A percentile compares a stretch with the other conserved stretches of the same genome.
Conservation (phyloP, 2,329 filamentous ascomycete genomes). For the Fonsecaea nubica region DNA sequence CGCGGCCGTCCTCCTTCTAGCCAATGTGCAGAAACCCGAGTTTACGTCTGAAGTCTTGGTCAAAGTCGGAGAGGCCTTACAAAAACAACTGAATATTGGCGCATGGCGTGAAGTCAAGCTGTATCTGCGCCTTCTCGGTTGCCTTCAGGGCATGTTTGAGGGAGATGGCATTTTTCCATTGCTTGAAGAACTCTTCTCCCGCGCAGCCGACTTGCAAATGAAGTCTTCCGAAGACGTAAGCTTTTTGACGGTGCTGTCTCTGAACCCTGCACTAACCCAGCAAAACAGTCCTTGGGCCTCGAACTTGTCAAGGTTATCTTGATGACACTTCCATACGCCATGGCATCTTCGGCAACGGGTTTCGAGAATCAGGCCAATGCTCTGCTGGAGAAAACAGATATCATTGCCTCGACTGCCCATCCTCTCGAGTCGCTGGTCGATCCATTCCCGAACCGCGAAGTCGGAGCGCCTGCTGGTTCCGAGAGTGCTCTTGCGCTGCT, state of each 20-base stretch:
- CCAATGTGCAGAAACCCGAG: conserved; percentile 78
- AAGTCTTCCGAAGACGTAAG: conserved; percentile 89
- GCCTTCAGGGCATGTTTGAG: conserved; percentile 78
- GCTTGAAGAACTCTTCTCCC: conserved; percentile 85
- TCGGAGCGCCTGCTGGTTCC: conserved; percentile 65
- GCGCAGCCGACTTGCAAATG: conserved; percentile 91
- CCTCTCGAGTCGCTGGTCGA: conserved; percentile 84
- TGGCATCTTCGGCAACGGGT: conserved; percentile 68
- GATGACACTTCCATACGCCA: conserved; percentile 88
- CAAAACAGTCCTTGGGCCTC: conserved; percentile 64
- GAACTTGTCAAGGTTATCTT: conserved; percentile 97
- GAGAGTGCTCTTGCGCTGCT: conserved; percentile 80
- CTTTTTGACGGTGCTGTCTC: conserved; percentile 34
- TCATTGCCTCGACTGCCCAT: conserved; percentile 88
- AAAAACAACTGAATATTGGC: conserved; percentile 72
- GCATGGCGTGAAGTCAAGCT: conserved; percentile 93
- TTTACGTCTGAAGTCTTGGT: conserved; percentile 73
- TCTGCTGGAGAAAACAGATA: conserved; percentile 90
- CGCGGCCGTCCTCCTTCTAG: conserved; percentile 78
- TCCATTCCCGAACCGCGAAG: conserved; percentile 68
- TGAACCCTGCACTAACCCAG: conserved; percentile 33
- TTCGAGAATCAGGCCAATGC: conserved; percentile 76
- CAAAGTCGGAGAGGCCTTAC: conserved; percentile 65
- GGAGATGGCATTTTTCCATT: conserved; percentile 85
- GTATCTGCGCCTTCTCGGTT: conserved; percentile 85